phyloP scores from a whole-genome alignment of 163 green algal genomes.

The Scenedesmus sp. region DNA sequence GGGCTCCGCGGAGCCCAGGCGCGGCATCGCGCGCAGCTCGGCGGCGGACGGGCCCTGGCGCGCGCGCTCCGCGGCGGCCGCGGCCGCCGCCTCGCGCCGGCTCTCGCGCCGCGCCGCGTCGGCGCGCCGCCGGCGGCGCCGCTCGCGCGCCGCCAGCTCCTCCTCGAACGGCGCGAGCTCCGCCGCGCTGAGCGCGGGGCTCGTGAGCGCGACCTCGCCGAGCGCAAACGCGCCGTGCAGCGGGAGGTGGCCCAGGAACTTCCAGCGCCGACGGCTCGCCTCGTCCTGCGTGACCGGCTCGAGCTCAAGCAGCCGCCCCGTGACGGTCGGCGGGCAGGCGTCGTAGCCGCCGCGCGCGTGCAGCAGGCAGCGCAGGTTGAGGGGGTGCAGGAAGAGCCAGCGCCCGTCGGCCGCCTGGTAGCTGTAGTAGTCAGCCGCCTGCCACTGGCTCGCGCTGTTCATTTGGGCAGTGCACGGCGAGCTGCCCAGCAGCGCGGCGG shows the following conservation, averaged over 20 bases:
- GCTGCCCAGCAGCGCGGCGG: not conserved
- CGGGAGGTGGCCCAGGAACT: constrained; percentile 75
- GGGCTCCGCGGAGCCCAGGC: constrained; percentile 1
- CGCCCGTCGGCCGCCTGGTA: constrained; percentile 82
- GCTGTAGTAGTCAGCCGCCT: constrained; percentile 63
- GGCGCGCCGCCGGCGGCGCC: constrained; percentile 52
- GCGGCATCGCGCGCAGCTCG: constrained; percentile 64
- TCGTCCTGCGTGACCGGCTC: constrained; percentile 75
- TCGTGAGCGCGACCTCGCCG: constrained; percentile 64
- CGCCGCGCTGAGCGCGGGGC: constrained; percentile 50
- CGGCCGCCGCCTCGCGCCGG: constrained; percentile 56
- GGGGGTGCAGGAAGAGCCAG: constrained; percentile 81
- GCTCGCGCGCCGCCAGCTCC: constrained; percentile 65
- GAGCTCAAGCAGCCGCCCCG: constrained; percentile 74
- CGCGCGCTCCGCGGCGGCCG: constrained; percentile 54
- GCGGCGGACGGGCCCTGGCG: constrained; percentile 50
- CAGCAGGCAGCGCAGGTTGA: constrained; percentile 79
- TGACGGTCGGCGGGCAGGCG: constrained; percentile 60
- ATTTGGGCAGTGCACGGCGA: not conserved
- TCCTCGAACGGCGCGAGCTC: constrained; percentile 70
- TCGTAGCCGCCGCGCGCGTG: constrained; percentile 61
- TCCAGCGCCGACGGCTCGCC: constrained; percentile 49
- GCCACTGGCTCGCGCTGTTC: not conserved
- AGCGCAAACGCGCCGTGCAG: constrained; percentile 74
- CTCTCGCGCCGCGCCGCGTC: constrained; percentile 53